A percentile compares a stretch with the other conserved stretches of the same genome.
Conservation (phyloP, 139 green algal species). For the Chlorella sorokiniana region DNA sequence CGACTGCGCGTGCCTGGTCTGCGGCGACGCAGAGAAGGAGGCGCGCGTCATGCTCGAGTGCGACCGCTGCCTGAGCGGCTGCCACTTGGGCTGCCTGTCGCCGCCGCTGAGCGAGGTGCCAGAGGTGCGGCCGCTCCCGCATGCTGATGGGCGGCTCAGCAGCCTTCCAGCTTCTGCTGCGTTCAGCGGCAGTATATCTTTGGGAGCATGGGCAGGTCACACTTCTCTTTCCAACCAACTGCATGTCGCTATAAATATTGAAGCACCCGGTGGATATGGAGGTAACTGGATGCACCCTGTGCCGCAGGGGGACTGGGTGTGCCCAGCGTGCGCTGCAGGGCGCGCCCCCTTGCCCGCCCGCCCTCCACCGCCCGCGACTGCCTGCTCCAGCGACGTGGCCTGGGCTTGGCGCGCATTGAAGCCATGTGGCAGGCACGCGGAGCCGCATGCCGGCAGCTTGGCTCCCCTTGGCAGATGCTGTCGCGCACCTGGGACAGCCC, state of each 20-base stretch:
- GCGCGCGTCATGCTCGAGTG: constrained; percentile 85
- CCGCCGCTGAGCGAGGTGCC: constrained; percentile 78
- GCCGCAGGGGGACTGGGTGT: constrained; percentile 75
- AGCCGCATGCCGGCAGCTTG: neutral
- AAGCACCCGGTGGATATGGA: too few relatives aligned
- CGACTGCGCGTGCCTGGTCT: constrained; percentile 32
- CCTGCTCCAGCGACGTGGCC: constrained; percentile 56
- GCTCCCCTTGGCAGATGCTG: neutral
- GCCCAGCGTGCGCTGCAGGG: constrained; percentile 56
- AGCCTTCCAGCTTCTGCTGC: too few relatives aligned
- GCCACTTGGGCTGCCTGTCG: constrained; percentile 83
- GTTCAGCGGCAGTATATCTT: neutral
- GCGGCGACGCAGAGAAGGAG: constrained; percentile 18
- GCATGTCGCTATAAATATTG: too few relatives aligned
- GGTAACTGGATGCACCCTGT: neutral
- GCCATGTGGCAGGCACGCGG: constrained; percentile 46
- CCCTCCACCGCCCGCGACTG: constrained; percentile 48
- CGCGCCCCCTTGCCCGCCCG: neutral
- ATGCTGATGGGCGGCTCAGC: neutral
- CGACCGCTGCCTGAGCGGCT: constrained; percentile 83
- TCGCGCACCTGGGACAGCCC: too few relatives aligned
- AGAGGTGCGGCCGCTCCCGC: constrained; percentile 42
- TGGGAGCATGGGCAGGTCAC: neutral
- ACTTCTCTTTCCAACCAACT: too few relatives aligned
- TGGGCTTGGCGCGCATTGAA: constrained; percentile 57